Evolutionary conservation across 83 land plant species (phyloP).

Genomic region (Picea engelmannii): DNA sequence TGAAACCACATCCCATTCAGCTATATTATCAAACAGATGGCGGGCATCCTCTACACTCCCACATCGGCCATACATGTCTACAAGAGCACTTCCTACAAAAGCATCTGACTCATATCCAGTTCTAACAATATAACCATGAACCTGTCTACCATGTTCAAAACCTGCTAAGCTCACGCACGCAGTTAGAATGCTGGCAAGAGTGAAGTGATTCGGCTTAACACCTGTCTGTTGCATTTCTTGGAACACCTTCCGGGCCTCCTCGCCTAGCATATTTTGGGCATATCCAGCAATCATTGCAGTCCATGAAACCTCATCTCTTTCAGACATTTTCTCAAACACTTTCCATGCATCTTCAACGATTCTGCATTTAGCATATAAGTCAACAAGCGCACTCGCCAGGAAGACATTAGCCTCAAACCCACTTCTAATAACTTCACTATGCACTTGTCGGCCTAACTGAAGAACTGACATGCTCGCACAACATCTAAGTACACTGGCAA

Average conservation of each 20-base stretch:
- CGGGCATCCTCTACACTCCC: constrained; percentile 31
- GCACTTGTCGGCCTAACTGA: constrained; percentile 46
- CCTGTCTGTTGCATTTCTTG: not conserved
- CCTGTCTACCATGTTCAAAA: constrained; percentile 4
- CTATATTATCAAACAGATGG: constrained; percentile 24
- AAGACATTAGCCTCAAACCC: constrained; percentile 18
- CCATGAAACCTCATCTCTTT: constrained; percentile 41
- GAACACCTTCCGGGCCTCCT: not conserved
- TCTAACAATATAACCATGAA: constrained; percentile 9
- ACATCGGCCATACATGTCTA: constrained; percentile 9
- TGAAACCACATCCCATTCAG: constrained; percentile 29
- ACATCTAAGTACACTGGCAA: constrained; percentile 43
- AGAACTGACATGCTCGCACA: constrained; percentile 24
- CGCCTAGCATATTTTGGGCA: no score
- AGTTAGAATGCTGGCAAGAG: not conserved
- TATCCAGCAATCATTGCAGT: constrained; percentile 43
- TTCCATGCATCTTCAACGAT: constrained; percentile 24
- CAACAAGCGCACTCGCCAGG: constrained; percentile 48
- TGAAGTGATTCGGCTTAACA: not conserved
- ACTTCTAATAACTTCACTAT: constrained; percentile 33
- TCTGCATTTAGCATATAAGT: constrained; percentile 53
- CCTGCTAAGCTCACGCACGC: not conserved
- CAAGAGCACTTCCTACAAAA: constrained; percentile 13
- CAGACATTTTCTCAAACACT: constrained; percentile 35
- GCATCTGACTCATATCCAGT: constrained; percentile 10